A percentile compares a stretch with the other conserved stretches of the same genome.
Evolutionary conservation across 2,329 filamentous ascomycete species (phyloP).

Genomic region (Pyrenochaeta sp.): DNA sequence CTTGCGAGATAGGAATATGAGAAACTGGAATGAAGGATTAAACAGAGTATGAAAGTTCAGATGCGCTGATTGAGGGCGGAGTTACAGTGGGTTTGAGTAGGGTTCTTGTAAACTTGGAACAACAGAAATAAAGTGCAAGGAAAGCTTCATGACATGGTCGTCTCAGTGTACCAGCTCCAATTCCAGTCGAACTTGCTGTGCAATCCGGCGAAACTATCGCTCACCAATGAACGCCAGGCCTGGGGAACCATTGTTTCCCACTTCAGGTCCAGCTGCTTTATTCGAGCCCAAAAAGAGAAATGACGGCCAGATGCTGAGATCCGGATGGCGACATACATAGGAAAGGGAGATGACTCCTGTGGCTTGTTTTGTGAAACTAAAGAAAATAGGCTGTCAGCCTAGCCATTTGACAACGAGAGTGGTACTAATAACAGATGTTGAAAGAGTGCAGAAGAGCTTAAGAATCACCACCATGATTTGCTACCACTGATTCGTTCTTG

Average conservation of each 20-base stretch:
- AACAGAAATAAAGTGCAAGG: conserved; percentile 3
- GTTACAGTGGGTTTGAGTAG: conserved; percentile 16
- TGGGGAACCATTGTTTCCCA: conserved; percentile 20
- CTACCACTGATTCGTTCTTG: conserved; percentile 34
- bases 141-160: conserved; percentile 26
- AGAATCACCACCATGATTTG: conserved; percentile 36
- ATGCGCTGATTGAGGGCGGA: conserved; percentile 6
- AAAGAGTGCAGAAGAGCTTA: conserved; percentile 17
- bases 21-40: conserved; percentile 3
- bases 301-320: conserved; percentile 34
- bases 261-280: conserved; percentile 24
- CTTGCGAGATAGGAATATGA: too few relatives aligned
- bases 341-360: conserved; percentile 31
- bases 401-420: conserved; percentile 29
- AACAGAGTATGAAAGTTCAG: conserved; percentile 10
- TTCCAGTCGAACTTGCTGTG: conserved; percentile 34
- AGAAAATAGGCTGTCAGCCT: conserved; percentile 42
- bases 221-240: conserved; percentile 34
- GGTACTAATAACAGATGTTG: conserved; percentile 8
- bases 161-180: conserved; percentile 37
- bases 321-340: conserved; percentile 42
- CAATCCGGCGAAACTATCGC: conserved; percentile 24
- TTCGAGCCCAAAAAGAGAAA: conserved; percentile 35
- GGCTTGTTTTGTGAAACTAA: conserved; percentile 29
- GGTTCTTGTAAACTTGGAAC: conserved; percentile 4